A percentile compares a stretch with the other conserved stretches of the same genome.
These are phyloP conservation scores for Fusarium brachygibbosum DNA, from an alignment of 2,329 filamentous ascomycete genomes.

Conservation along the genomic window DNA sequence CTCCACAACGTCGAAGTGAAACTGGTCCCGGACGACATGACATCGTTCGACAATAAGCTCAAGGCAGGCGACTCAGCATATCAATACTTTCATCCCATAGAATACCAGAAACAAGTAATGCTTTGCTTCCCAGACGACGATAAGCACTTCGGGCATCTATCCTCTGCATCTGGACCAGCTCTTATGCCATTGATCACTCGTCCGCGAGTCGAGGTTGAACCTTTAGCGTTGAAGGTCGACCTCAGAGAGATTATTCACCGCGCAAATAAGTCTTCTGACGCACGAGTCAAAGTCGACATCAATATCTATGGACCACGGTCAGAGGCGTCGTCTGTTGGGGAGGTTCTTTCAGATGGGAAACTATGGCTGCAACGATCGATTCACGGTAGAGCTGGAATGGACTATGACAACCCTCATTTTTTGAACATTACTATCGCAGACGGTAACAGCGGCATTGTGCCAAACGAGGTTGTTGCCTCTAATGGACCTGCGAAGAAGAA, in stretches of 20 bases:
- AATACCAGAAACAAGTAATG: slow-evolving; percentile 15
- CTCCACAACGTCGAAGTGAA: slow-evolving; percentile 26
- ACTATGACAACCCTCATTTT: slow-evolving; percentile 20
- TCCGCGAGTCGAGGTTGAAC: background rate
- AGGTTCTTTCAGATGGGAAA: background rate
- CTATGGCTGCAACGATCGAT: slow-evolving; percentile 15
- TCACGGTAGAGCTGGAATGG: background rate
- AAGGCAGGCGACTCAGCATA: background rate
- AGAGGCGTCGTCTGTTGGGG: fast-evolving
- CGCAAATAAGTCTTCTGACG: background rate
- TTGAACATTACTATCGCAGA: background rate
- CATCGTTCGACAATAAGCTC: background rate
- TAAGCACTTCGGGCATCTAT: background rate
- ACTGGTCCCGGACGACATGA: slow-evolving; percentile 12
- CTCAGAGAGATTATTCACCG: slow-evolving; percentile 12
- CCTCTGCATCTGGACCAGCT: background rate
- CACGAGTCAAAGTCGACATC: slow-evolving; percentile 15
- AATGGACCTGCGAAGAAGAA: background rate
- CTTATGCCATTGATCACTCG: background rate
- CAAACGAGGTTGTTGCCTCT: background rate
- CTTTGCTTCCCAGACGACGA: slow-evolving; percentile 8
- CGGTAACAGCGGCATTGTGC: fast-evolving
- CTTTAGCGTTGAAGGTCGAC: background rate
- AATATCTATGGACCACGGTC: slow-evolving; percentile 3
- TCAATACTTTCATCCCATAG: background rate